Percentiles rank a stretch among this genome's conserved stretches.
Evolutionary conservation across 192 early-diverging fungal species (phyloP).

Genomic region (Coemansia umbellata): DNA sequence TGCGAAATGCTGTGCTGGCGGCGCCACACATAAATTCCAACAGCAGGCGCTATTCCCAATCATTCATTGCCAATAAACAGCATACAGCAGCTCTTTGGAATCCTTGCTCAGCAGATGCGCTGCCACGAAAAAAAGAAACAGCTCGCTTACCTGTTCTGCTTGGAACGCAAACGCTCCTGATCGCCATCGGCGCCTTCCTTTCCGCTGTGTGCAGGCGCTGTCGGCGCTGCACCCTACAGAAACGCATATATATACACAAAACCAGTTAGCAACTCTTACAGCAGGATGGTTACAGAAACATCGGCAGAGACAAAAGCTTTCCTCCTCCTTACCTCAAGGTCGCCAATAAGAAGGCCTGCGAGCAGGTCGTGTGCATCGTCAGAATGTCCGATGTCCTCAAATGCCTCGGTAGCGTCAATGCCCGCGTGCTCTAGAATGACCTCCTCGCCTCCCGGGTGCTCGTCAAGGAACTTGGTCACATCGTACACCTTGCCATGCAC

Average conservation of each 20-base stretch:
- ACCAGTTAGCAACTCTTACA: background rate
- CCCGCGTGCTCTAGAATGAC: slow-evolving; percentile 89
- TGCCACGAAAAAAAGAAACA: background rate
- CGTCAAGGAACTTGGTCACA: slow-evolving; percentile 74
- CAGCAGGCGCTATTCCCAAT: no score
- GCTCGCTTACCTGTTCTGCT: slow-evolving; percentile 45
- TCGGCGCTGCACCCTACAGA: slow-evolving; percentile 28
- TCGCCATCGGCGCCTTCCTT: slow-evolving; percentile 7
- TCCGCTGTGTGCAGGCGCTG: background rate
- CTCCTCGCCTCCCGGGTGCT: slow-evolving; percentile 99
- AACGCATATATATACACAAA: background rate
- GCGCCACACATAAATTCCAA: no score
- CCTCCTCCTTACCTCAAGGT: slow-evolving; percentile 50
- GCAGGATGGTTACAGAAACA: background rate
- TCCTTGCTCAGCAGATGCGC: background rate
- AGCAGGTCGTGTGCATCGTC: slow-evolving; percentile 90
- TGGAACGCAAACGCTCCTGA: slow-evolving; percentile 14
- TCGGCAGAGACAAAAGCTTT: background rate
- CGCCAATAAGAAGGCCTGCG: slow-evolving; percentile 69
- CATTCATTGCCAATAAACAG: no score
- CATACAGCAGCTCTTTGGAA: no score
- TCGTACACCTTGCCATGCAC: slow-evolving; percentile 79
- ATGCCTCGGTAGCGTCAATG: slow-evolving; percentile 86
- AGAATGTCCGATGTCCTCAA: slow-evolving; percentile 97
- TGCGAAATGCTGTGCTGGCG: no score